These are phyloP conservation scores for Globisporangium recalcitrans DNA, from an alignment of 352 stramenopile species.

Conservation along the genomic window DNA sequence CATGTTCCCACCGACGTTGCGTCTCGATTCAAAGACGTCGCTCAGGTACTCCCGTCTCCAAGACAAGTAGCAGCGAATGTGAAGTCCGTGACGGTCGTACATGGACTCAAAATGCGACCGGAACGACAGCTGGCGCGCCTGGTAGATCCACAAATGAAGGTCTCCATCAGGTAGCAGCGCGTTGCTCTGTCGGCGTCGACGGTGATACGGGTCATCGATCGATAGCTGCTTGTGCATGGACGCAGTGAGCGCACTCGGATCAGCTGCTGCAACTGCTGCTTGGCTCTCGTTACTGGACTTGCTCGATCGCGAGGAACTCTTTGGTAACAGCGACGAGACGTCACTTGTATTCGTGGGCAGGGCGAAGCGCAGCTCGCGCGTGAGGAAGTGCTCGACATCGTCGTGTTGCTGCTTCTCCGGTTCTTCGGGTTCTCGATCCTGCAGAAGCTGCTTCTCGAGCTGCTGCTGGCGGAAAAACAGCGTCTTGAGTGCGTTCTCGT, in stretches of 20 bases:
- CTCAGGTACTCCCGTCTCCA: constrained; percentile 21
- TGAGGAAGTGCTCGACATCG: constrained; percentile 13
- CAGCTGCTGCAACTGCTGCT: neutral
- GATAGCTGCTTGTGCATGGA: neutral
- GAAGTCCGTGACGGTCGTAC: constrained; percentile 42
- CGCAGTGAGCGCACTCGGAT: neutral
- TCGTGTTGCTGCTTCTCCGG: neutral
- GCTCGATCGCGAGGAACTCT: neutral
- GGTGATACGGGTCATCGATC: neutral
- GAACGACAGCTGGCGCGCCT: constrained; percentile 37
- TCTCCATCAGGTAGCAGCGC: constrained; percentile 22
- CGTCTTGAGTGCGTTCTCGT: constrained; percentile 10
- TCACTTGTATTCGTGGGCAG: neutral
- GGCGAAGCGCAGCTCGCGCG: constrained; percentile 3
- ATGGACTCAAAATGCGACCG: constrained; percentile 38
- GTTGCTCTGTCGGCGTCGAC: constrained; percentile 9
- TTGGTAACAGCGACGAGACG: neutral
- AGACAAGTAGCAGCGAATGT: constrained; percentile 32
- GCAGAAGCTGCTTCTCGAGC: neutral
- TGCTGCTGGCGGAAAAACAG: constrained; percentile 17
- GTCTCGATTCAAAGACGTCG: constrained; percentile 35
- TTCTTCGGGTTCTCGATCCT: neutral
- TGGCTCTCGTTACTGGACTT: neutral
- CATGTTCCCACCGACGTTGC: constrained; percentile 36
- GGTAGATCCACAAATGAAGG: constrained; percentile 50